These are phyloP conservation scores for Beauveria rudraprayagi DNA, from an alignment of 2,329 filamentous ascomycete species.

Conservation along the genomic window DNA sequence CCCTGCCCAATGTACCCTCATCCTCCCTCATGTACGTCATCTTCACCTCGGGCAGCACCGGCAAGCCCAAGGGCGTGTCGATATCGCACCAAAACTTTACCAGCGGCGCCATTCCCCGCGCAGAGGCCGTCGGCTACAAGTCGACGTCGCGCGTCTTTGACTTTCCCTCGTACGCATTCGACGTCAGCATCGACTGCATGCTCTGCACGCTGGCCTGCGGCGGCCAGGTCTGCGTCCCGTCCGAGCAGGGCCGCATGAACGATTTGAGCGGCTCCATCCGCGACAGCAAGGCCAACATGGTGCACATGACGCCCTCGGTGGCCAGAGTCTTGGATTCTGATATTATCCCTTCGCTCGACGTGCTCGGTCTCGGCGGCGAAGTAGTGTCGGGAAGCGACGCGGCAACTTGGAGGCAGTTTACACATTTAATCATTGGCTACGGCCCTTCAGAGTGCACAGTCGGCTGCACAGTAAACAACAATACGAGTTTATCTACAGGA, in stretches of 20 bases:
- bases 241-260: conserved; percentile 45
- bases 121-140: conserved; percentile 33
- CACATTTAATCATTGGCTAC: conserved; percentile 43
- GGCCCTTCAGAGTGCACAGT: conserved; percentile 48
- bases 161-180: conserved; percentile 46
- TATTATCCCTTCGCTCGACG: conserved; percentile 37
- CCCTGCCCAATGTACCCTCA: conserved; percentile 32
- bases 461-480: conserved; percentile 40
- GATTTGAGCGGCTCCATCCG: conserved; percentile 38
- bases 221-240: conserved; percentile 45
- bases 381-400: conserved; percentile 44
- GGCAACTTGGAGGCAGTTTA: conserved; percentile 36
- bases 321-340: conserved; percentile 38
- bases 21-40: conserved; percentile 45
- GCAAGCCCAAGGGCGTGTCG: conserved; percentile 55
- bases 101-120: conserved; percentile 36
- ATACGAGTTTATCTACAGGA: conserved; percentile 32
- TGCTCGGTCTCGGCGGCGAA: conserved; percentile 43
- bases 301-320: conserved; percentile 43
- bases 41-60: conserved; percentile 58
- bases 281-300: conserved; percentile 38
- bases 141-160: conserved; percentile 36
- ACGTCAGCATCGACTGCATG: conserved; percentile 47
- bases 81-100: conserved; percentile 40
- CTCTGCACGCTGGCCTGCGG: conserved; percentile 43